These are phyloP conservation scores for Kwoniella shandongensis DNA, from an alignment of 768 basidiomycete species.

Conservation along the genomic window DNA sequence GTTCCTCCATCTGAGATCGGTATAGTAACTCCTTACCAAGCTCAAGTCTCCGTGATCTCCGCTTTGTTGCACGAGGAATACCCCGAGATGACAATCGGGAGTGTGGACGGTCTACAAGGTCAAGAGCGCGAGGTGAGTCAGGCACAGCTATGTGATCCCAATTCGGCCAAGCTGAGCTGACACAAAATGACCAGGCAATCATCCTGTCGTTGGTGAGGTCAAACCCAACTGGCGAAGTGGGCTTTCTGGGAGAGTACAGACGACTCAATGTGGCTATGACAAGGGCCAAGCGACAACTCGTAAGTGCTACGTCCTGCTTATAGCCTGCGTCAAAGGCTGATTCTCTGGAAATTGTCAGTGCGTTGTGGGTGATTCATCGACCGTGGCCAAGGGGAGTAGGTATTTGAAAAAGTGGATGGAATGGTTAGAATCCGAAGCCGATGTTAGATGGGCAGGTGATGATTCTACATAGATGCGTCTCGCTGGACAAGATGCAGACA, in stretches of 20 bases:
- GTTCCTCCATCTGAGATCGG: conserved; percentile 73
- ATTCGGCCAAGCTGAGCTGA: neutral
- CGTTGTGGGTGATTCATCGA: conserved; percentile 89
- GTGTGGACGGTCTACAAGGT: conserved; percentile 96
- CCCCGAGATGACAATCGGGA: conserved; percentile 77
- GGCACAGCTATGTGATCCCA: neutral
- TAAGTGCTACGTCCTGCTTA: conserved; percentile 55
- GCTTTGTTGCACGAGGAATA: conserved; percentile 67
- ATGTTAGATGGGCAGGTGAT: conserved; percentile 77
- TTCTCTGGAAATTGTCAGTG: conserved; percentile 60
- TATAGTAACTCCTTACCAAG: conserved; percentile 91
- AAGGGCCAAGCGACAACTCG: conserved; percentile 80
- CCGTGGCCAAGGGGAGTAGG: conserved; percentile 75
- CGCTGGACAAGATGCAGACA: too few species aligned
- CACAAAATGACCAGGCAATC: conserved; percentile 61
- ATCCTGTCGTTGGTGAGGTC: conserved; percentile 90
- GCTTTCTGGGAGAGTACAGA: conserved; percentile 89
- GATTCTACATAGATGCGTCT: conserved; percentile 3
- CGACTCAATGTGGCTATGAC: conserved; percentile 79
- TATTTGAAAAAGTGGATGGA: conserved; percentile 87
- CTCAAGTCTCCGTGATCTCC: conserved; percentile 82
- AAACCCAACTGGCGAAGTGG: conserved; percentile 83
- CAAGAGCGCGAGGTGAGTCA: conserved; percentile 61
- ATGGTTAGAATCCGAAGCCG: conserved; percentile 87
- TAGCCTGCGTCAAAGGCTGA: conserved; percentile 13